Percentiles rank a stretch among this genome's conserved stretches.
phyloP scores from a whole-genome alignment of 176 grass and related monocot genomes.

The Oryza brachyantha region DNA sequence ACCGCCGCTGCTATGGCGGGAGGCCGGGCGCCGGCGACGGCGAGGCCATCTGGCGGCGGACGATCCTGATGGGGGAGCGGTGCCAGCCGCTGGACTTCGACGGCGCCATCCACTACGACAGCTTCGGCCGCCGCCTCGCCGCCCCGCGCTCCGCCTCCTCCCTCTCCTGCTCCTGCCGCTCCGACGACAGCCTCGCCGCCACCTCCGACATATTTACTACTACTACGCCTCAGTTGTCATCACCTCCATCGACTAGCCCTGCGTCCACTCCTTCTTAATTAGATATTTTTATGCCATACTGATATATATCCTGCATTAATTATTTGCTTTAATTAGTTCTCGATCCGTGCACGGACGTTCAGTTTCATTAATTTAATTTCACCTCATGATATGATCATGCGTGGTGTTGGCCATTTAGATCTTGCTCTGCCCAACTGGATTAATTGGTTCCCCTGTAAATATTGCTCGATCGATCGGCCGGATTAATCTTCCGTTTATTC shows the following conservation, averaged over 20 bases:
- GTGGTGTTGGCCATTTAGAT: neutral
- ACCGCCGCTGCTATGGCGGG: conserved; percentile 1
- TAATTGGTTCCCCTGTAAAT: neutral
- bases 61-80: conserved; percentile 60
- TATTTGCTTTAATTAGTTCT: neutral
- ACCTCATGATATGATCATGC: too few relatives aligned
- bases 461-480: neutral
- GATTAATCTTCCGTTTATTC: too few relatives aligned
- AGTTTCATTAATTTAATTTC: too few relatives aligned
- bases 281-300: too few relatives aligned
- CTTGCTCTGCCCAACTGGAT: neutral
- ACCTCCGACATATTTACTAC: too few relatives aligned
- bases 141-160: conserved; percentile 22
- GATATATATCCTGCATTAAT: too few relatives aligned
- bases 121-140: conserved; percentile 45
- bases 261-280: too few relatives aligned
- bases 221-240: too few relatives aligned
- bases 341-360: neutral
- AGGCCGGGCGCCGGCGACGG: neutral
- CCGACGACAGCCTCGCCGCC: neutral
- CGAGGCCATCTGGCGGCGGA: conserved; percentile 17
- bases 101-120: conserved; percentile 70
- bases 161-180: conserved; percentile 10
- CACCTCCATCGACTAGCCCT: neutral
- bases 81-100: conserved; percentile 72